Base-by-base conservation (phyloP, 345 rosid genomes). In the Eucalyptus grandis region DNA sequence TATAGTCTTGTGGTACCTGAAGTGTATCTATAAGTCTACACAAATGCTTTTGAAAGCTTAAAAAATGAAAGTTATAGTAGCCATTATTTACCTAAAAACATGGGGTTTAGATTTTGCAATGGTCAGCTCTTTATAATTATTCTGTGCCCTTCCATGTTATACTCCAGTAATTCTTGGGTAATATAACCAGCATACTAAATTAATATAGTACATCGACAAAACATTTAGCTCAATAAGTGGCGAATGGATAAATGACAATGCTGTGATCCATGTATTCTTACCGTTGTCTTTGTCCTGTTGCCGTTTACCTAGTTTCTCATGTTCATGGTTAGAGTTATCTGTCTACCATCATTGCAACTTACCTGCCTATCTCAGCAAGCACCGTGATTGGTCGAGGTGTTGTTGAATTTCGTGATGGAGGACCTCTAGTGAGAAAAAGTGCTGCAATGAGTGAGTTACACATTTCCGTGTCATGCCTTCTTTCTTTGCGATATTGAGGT, bases 321-420 rank as follows among this genome's bases (percentile, higher is more conserved):
- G 14, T 65, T 16, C 31, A 9, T 27, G 14, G 24, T 46, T 56
- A 50, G 50, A 43, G 49, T 47, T 80, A 72, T n/a, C 27, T 30
- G 16, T 88, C 44, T 65, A 30, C 65, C 56, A 51, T 26, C 50
- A 44, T 56, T 51, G 50, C 26, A 16, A 49, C 31, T 50, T 27
- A 72, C 88, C 83, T 15, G 53, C 89, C 69, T 88, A 16, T 87
- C 81, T 88, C 40, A 11, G 92, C 96, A 94, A 98, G 99, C 90
- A 94, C 87, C 91, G 49, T 96, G 95, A 88, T 96, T 90, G 99
- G 95, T 89, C 94, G 95, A 87, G 97, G 95, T 88, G 69, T 97
- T 88, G 88, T 96, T 89, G 98, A 97, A 92, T 94, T 96, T 87
- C 96, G 96, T 89, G 97, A 95, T 49, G 98, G 94, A 89, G 97